A percentile compares a stretch with the other conserved stretches of the same genome.
These are phyloP conservation scores for Solanum phureja DNA, from an alignment of 257 asterid species.

Conservation along the genomic window DNA sequence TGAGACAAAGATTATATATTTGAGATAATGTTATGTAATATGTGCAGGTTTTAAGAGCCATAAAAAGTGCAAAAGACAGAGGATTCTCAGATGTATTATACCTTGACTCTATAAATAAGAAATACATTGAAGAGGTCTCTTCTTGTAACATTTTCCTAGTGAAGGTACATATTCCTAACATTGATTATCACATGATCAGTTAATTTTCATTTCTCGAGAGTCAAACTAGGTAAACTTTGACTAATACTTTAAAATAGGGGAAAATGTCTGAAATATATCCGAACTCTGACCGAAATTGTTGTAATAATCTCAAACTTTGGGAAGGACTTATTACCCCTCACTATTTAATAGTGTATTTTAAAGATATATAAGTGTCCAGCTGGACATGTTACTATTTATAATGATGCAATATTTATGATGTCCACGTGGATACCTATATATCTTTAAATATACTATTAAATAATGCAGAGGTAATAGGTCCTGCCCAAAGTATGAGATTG, in stretches of 20 bases:
- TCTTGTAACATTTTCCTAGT: conserved; percentile 57
- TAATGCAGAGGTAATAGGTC: too few species aligned
- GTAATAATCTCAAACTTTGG: too few species aligned
- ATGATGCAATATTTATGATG: too few species aligned
- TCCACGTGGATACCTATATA: too few species aligned
- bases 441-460: too few species aligned
- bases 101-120: conserved; percentile 49
- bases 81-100: conserved; percentile 81
- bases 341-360: too few species aligned
- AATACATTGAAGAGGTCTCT: conserved; percentile 70
- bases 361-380: too few species aligned
- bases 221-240: background rate
- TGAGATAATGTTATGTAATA: background rate
- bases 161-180: conserved; percentile 31
- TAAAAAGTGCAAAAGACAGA: conserved; percentile 34
- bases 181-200: background rate
- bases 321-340: too few species aligned
- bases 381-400: too few species aligned
- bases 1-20: background rate
- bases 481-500: too few species aligned
- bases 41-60: background rate
- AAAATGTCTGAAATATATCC: too few species aligned
- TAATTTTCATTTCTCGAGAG: background rate
- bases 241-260: background rate
- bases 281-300: too few species aligned